Evolutionary conservation across 805 yeast species (phyloP), one percentile per base, ranked within the genome.

Genomic region (Metschnikowia vanudenii): DNA sequence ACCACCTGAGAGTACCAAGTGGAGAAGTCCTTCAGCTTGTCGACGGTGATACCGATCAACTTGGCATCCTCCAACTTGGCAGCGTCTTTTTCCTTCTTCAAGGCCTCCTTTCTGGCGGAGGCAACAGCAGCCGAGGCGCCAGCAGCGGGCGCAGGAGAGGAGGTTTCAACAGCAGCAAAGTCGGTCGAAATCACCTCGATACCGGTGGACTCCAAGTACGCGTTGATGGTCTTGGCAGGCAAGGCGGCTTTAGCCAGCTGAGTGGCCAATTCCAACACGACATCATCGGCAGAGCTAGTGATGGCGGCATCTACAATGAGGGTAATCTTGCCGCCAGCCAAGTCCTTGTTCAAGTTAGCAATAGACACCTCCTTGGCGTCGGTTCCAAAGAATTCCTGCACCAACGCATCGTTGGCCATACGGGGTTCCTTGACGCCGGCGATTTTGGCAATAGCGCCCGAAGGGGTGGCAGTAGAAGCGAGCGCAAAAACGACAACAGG

Each of bases 1-100:
- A 91, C 79, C 49, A 95, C 85, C 75, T 94, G 99, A 60, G 91
- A 91, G 75, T 94, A 94, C 99, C 99, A 94, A 43, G 90, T 82
- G 52, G 99, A 83, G 76, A 94, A 94, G 66, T 94, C 99, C 60
- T 81, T 76, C 53, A 82, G 80, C 73, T 94, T 94, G 69, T 89
- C 96, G 42, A 87, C 96, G 38, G 98, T 94, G 66, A 94, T 92
- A 69, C 99, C 99, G 57, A 94, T 88, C 61, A 91, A 73, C 61
- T 92, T 90, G 41, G 96, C 94, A 62, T 88, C 96, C 49, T 82
- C 90, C 57, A 85, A 67, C 53, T 80, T 79, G 43, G 87, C 85
- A 13, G 68, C 68, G 39, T 60, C 66, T 51, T 72, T 72, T 42
- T 69, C 73, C 52, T 63, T 61, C 54, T 68, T 70, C 38, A 55